Evolutionary conservation across 176 grass and related monocot species (phyloP).

Genomic region (Themeda triandra): DNA sequence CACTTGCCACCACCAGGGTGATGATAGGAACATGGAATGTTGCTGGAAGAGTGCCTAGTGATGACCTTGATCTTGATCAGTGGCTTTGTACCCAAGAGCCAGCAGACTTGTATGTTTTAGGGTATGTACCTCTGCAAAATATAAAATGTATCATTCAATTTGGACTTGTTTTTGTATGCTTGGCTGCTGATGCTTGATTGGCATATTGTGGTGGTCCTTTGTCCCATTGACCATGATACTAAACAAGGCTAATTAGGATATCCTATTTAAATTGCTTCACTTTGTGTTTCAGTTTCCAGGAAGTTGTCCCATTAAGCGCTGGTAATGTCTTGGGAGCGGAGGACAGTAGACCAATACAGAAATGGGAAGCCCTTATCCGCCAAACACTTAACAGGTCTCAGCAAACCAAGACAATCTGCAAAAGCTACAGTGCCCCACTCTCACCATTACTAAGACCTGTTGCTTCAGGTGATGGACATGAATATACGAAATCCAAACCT

Average conservation of each 20-base stretch:
- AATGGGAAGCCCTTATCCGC: slow-evolving; percentile 64
- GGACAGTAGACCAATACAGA: slow-evolving; percentile 53
- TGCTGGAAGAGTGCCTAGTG: slow-evolving; percentile 43
- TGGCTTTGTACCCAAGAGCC: slow-evolving; percentile 54
- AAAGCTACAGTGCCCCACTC: slow-evolving; percentile 61
- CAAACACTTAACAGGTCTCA: slow-evolving; percentile 57
- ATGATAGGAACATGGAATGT: slow-evolving; percentile 35
- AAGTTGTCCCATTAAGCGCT: slow-evolving; percentile 63
- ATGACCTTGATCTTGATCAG: slow-evolving; percentile 47
- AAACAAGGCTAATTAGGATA: too few species aligned
- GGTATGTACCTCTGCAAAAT: slow-evolving; percentile 30
- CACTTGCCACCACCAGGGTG: slow-evolving; percentile 32
- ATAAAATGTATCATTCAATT: too few species aligned
- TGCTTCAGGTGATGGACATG: not conserved
- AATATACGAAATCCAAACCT: not conserved
- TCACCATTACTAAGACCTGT: slow-evolving; percentile 34
- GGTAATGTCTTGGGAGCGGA: slow-evolving; percentile 69
- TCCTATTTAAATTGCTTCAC: not conserved
- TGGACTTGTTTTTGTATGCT: too few species aligned
- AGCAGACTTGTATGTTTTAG: slow-evolving; percentile 21
- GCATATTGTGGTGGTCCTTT: not conserved
- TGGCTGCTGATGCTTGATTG: too few species aligned
- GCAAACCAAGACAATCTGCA: slow-evolving; percentile 37
- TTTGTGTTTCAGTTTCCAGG: slow-evolving; percentile 54
- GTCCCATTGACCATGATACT: not conserved